phyloP scores from a whole-genome alignment of 805 yeast genomes.

The Ogataea ramenticola region DNA sequence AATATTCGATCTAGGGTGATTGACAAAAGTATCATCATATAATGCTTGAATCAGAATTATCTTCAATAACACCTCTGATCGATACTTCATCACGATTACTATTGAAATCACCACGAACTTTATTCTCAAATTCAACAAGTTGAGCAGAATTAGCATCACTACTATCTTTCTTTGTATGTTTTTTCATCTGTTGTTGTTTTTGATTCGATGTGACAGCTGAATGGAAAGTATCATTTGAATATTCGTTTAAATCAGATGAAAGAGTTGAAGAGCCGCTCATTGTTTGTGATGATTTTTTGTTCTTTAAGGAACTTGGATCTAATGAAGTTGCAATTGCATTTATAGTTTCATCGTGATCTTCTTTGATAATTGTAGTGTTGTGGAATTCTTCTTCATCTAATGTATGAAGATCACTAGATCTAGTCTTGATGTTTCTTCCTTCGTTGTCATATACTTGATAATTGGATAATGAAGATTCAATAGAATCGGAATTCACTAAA shows the following conservation, averaged over 20 bases:
- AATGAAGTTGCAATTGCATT: neutral
- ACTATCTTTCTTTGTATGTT: too few species aligned
- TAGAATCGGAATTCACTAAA: slow-evolving; percentile 14
- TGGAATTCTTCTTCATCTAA: slow-evolving; percentile 2
- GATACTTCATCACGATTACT: slow-evolving; percentile 18
- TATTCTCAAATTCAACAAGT: slow-evolving; percentile 40
- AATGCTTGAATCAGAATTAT: slow-evolving; percentile 9
- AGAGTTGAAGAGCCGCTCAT: neutral
- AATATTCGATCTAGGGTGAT: too few species aligned
- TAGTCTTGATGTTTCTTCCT: slow-evolving; percentile 29
- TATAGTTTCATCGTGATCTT: neutral
- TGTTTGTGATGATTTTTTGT: neutral
- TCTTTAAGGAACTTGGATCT: neutral
- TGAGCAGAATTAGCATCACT: slow-evolving; percentile 8
- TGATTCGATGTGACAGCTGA: neutral
- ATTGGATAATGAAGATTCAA: slow-evolving; percentile 27
- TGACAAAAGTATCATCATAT: slow-evolving; percentile 1
- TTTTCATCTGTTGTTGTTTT: neutral
- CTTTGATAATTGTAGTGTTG: neutral
- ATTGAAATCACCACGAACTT: slow-evolving; percentile 33
- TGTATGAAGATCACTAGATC: slow-evolving; percentile 2
- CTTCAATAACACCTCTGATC: slow-evolving; percentile 16
- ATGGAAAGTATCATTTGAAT: slow-evolving; percentile 1
- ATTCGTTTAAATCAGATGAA: neutral
- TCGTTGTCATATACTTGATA: slow-evolving; percentile 38